phyloP scores from a whole-genome alignment of 73 alveolate species.

The Tetrahymena thermophila region DNA sequence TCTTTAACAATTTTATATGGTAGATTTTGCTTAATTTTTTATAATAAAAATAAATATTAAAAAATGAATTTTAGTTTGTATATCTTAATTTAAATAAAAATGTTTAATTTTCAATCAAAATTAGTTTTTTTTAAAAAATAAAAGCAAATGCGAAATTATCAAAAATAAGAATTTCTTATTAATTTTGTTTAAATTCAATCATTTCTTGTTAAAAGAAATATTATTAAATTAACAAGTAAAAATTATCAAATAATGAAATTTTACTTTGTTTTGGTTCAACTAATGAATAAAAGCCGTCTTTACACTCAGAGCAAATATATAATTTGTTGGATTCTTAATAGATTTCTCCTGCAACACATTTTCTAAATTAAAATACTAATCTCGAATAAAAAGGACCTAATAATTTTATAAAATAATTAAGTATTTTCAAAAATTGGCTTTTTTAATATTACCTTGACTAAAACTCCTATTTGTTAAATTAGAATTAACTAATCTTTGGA shows the following conservation, averaged over 20 bases:
- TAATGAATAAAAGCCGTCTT: not conserved
- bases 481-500: not conserved
- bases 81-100: too few relatives aligned
- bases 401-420: not conserved
- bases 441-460: not conserved
- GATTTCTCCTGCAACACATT: not conserved
- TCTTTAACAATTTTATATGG: not conserved
- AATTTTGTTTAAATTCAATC: too few relatives aligned
- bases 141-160: too few relatives aligned
- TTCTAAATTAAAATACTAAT: not conserved
- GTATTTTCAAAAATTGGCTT: not conserved
- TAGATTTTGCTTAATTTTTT: not conserved
- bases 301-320: not conserved
- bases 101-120: too few relatives aligned
- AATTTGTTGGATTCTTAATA: not conserved
- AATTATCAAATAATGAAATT: not conserved
- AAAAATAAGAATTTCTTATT: too few relatives aligned
- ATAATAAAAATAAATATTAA: too few relatives aligned
- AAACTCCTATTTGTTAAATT: not conserved
- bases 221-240: not conserved
- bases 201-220: too few relatives aligned
- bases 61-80: too few relatives aligned
- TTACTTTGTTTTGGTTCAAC: not conserved
- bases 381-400: not conserved
- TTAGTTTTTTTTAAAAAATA: too few relatives aligned